Evolutionary conservation across 352 stramenopile genomes (phyloP), one percentile per base, ranked within the genome.

Genomic region (Phytopythium helicoides): DNA sequence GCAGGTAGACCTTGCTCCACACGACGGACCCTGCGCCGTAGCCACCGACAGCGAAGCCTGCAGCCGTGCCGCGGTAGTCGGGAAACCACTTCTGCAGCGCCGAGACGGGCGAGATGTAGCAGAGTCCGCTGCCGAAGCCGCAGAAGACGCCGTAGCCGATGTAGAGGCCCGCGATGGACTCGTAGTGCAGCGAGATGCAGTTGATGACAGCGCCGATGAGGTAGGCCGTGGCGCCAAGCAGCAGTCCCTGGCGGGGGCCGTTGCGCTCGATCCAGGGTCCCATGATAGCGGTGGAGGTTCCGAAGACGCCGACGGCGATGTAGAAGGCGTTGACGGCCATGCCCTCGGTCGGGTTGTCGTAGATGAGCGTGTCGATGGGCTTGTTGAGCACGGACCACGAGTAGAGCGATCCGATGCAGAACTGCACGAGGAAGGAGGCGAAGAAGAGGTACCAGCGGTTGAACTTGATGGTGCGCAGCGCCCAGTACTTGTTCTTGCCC

Each of bases 11-110:
- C 58, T 86, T 84, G 38, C 74, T 60, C 76, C 76, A 87, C 10
- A 78, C 66, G 19, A 88, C 71, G 11, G 77, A 66, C 5, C 77
- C 77, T 0, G 74, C 77, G 22, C 79, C 79, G 56, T 88, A 89
- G 9, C 76, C 74, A 18, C 67, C 74, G 3, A 89, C 74, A 9
- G 79, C 79, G 28, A 89, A 87, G 21, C 79, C 79, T 21, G 79
- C 76, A 11, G 79, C 79, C 7, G 67, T 85, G 26, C 79, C 79
- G 21, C 79, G 71, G 49, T 84, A 84, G 52, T 89, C 78, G 2
- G 78, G 78, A 45, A 89, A 89, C 78, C 78, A 89, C 52, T 87
- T 86, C 49, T 87, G 76, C 9, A 89, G 49, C 25, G 76, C 72
- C 18, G 73, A 86, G 15, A 89, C 77, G 0, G 78, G 78, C 10